Percentiles rank a stretch among this genome's conserved stretches.
These are phyloP conservation scores for Microbotryum violaceum DNA, from an alignment of 1,284 basidiomycete species.

Conservation along the genomic window DNA sequence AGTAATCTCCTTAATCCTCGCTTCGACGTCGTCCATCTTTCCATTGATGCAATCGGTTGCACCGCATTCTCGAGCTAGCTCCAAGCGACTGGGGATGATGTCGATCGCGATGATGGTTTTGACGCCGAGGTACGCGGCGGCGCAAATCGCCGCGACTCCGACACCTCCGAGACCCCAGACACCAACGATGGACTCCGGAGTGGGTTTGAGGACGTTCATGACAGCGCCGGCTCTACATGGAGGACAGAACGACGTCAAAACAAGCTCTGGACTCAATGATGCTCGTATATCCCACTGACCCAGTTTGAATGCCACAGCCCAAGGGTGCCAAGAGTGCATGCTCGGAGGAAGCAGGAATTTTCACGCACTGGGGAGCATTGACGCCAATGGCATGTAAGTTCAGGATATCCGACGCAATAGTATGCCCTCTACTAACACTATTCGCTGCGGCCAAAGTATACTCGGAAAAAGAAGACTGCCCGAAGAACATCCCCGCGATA, in stretches of 20 bases:
- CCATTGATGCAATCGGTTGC: constrained; percentile 30
- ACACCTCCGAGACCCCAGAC: constrained; percentile 34
- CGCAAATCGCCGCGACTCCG: constrained; percentile 33
- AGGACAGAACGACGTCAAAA: no score
- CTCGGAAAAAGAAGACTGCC: no score
- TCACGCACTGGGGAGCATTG: constrained; percentile 6
- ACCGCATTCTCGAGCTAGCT: constrained; percentile 28
- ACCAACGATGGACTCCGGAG: constrained; percentile 7
- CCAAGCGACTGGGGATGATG: constrained; percentile 27
- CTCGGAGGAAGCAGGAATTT: constrained; percentile 16
- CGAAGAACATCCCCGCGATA: no score
- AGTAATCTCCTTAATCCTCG: constrained; percentile 7
- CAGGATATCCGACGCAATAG: no score
- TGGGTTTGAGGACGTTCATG: constrained; percentile 25
- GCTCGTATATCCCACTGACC: constrained; percentile 4
- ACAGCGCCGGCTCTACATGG: constrained; percentile 12
- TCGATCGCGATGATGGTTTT: constrained; percentile 34
- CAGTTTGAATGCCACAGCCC: constrained; percentile 12
- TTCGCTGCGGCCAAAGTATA: no score
- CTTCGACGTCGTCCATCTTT: constrained; percentile 4
- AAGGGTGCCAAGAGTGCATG: constrained; percentile 25
- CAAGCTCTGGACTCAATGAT: no score
- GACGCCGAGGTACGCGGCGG: constrained; percentile 25
- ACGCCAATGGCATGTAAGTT: no score
- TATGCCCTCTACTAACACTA: no score